Evolutionary conservation across 164 flowering plant species (phyloP).

Genomic region (Buxus sempervirens): DNA sequence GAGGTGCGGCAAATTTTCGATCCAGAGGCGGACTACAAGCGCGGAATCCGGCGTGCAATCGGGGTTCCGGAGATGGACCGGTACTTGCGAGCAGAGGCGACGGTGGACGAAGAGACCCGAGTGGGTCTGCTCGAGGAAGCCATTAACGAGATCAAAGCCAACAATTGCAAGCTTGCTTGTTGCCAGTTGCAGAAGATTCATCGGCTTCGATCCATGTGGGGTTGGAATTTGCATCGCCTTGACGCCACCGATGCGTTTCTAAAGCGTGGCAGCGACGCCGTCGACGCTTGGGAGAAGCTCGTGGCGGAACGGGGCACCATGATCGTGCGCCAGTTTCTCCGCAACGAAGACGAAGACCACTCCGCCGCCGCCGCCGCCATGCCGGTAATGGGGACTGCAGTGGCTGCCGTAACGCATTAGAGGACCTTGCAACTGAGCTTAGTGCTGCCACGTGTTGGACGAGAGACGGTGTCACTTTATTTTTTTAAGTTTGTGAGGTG

Average conservation of each 20-base stretch:
- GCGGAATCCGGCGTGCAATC: constrained; percentile 64
- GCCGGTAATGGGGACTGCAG: background rate
- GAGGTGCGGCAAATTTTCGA: constrained; percentile 46
- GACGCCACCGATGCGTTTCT: constrained; percentile 65
- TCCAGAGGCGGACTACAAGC: constrained; percentile 41
- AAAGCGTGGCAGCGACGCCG: constrained; percentile 31
- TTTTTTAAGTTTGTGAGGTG: too few species aligned
- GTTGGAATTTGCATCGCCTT: constrained; percentile 56
- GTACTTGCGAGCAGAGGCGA: constrained; percentile 33
- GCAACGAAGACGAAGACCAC: background rate
- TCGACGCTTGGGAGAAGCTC: constrained; percentile 50
- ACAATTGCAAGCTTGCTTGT: constrained; percentile 48
- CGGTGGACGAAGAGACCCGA: constrained; percentile 13
- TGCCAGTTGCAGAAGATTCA: constrained; percentile 57
- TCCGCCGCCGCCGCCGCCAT: background rate
- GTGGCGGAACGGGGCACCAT: constrained; percentile 42
- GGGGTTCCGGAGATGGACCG: constrained; percentile 69
- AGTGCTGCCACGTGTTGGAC: too few species aligned
- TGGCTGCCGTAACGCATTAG: background rate
- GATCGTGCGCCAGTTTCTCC: constrained; percentile 41
- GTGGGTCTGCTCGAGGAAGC: constrained; percentile 36
- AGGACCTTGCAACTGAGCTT: background rate
- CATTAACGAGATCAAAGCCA: constrained; percentile 44
- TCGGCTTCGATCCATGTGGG: constrained; percentile 31
- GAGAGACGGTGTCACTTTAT: too few species aligned